A percentile compares a stretch with the other conserved stretches of the same genome.
Conservation (phyloP, 1,284 basidiomycete genomes). For the Sutorius eximius region DNA sequence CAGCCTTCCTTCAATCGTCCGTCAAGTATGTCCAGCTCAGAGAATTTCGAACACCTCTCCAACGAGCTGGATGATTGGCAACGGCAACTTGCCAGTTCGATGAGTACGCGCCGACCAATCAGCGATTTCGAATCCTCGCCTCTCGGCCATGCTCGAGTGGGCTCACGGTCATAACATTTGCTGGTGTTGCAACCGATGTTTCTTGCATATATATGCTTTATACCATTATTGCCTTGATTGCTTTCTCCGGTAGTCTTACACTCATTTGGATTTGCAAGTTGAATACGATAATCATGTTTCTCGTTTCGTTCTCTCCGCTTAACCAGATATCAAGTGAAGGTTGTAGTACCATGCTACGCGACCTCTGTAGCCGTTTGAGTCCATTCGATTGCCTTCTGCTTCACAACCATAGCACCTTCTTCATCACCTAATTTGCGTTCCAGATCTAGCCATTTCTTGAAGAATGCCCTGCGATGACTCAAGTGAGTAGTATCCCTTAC, state of each 20-base stretch:
- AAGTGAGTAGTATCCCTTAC: slow-evolving; percentile 9
- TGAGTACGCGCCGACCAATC: slow-evolving; percentile 67
- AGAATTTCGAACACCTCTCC: slow-evolving; percentile 75
- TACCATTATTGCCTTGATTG: slow-evolving; percentile 47
- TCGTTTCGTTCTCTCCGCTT: slow-evolving; percentile 11
- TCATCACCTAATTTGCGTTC: slow-evolving; percentile 89
- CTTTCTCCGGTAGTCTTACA: slow-evolving; percentile 39
- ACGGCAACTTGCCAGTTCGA: slow-evolving; percentile 72
- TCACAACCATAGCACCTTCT: slow-evolving; percentile 78
- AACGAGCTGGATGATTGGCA: slow-evolving; percentile 84
- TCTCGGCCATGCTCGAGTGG: slow-evolving; percentile 53
- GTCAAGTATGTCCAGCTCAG: slow-evolving; percentile 76
- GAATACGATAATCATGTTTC: slow-evolving; percentile 36
- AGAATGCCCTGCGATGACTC: slow-evolving; percentile 63
- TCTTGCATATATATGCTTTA: slow-evolving; percentile 51
- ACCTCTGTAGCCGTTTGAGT: slow-evolving; percentile 54
- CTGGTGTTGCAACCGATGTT: slow-evolving; percentile 27
- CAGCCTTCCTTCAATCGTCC: slow-evolving; percentile 69
- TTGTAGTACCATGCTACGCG: slow-evolving; percentile 31
- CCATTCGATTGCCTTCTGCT: slow-evolving; percentile 89
- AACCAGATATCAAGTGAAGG: slow-evolving; percentile 36
- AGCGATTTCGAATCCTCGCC: slow-evolving; percentile 66
- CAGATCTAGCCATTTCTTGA: slow-evolving; percentile 96
- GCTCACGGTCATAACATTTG: slow-evolving; percentile 63
- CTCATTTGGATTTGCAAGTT: slow-evolving; percentile 54